These are phyloP conservation scores for Ceratorhiza oryzae-sativae DNA, from an alignment of 1,284 basidiomycete species.

Conservation along the genomic window DNA sequence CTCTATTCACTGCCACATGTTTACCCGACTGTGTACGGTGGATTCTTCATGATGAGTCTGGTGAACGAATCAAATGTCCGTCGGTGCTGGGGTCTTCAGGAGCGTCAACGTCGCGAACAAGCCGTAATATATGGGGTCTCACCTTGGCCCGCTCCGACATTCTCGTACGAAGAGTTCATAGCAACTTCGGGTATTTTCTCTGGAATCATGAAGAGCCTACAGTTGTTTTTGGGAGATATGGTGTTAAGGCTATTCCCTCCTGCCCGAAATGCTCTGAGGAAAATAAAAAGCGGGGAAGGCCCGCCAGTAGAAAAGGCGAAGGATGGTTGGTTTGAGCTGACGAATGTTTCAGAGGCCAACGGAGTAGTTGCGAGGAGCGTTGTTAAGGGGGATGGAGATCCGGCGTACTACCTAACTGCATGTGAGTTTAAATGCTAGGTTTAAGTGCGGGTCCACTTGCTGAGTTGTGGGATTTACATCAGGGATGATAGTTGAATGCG, in stretches of 20 bases:
- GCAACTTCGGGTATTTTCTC: conserved; percentile 55
- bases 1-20: conserved; percentile 60
- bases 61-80: conserved; percentile 75
- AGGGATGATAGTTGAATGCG: conserved; percentile 81
- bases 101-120: conserved; percentile 43
- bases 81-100: conserved; percentile 76
- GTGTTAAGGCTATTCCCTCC: conserved; percentile 43
- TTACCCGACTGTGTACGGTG: conserved; percentile 60
- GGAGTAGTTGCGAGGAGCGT: conserved; percentile 66
- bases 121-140: conserved; percentile 40
- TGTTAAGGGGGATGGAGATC: conserved; percentile 73
- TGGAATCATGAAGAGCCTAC: conserved; percentile 56
- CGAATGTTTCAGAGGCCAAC: conserved; percentile 60
- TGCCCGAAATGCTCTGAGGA: conserved; percentile 58
- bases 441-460: neutral
- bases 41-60: conserved; percentile 66
- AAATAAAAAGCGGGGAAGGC: conserved; percentile 63
- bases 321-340: conserved; percentile 63
- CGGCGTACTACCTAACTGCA: conserved; percentile 75
- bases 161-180: conserved; percentile 78
- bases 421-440: conserved; percentile 53
- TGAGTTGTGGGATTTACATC: neutral
- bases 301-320: conserved; percentile 66
- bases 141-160: conserved; percentile 65
- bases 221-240: conserved; percentile 51